Conservation (phyloP, 495 filamentous ascomycete species). For the Penicillium waksmanii region DNA sequence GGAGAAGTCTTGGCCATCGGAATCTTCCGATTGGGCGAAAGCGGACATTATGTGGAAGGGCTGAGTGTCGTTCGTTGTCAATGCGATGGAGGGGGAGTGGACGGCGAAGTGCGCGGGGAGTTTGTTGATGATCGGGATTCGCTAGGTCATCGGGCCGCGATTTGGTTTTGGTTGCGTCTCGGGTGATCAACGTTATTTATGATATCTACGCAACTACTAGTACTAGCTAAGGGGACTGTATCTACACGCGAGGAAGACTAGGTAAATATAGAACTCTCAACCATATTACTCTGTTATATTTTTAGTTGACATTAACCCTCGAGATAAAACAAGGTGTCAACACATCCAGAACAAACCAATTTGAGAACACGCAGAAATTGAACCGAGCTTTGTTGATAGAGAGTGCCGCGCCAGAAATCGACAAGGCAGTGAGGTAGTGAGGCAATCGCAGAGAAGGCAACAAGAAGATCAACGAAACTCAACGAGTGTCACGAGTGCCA, state of each 20-base stretch:
- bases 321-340: slow-evolving; percentile 2
- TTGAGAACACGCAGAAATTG: slow-evolving; percentile 17
- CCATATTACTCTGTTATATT: slow-evolving; percentile 3
- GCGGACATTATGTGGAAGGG: slow-evolving; percentile 26
- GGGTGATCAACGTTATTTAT: background rate
- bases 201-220: too few species aligned
- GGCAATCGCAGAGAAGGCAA: slow-evolving; percentile 4
- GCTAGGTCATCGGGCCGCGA: background rate
- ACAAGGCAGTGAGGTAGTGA: background rate
- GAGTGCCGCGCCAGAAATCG: slow-evolving; percentile 5
- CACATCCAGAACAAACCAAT: slow-evolving; percentile 11
- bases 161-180: background rate
- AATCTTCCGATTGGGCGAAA: slow-evolving; percentile 27
- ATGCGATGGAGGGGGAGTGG: background rate
- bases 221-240: too few species aligned
- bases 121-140: background rate
- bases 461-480: background rate
- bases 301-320: slow-evolving; percentile 1
- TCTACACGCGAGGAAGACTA: too few species aligned
- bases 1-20: slow-evolving; percentile 25
- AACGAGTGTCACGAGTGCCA: slow-evolving; percentile 8
- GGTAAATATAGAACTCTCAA: background rate
- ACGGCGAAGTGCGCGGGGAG: background rate
- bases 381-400: slow-evolving; percentile 14
- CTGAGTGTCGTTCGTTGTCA: background rate